phyloP scores from a whole-genome alignment of 305 asterid genomes.

The Rubia balearica region DNA sequence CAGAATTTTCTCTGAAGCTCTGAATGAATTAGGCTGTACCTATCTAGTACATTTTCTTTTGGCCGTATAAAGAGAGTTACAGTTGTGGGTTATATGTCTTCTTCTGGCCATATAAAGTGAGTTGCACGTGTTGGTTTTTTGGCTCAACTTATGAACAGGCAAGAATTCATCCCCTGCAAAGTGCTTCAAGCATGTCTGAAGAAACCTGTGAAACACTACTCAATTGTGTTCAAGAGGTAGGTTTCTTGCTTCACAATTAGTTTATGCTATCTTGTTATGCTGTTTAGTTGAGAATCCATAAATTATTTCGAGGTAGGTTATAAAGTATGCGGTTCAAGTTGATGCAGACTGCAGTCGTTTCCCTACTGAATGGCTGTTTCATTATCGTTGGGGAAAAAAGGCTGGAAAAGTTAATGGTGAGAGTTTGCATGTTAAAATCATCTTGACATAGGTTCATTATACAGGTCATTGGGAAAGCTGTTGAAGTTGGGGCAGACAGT shows the following conservation, averaged over 20 bases:
- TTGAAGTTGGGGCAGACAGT: slow-evolving; percentile 87
- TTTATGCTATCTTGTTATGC: slow-evolving; percentile 10
- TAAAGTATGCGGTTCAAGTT: slow-evolving; percentile 67
- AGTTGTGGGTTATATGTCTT: not conserved
- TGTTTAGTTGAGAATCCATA: slow-evolving; percentile 17
- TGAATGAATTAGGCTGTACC: not conserved
- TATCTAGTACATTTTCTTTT: not conserved
- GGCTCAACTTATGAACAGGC: slow-evolving; percentile 44
- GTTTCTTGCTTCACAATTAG: slow-evolving; percentile 18
- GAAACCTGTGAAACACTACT: slow-evolving; percentile 60
- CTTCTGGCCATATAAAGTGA: slow-evolving; percentile 9
- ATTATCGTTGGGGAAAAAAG: slow-evolving; percentile 93
- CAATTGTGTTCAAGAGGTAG: slow-evolving; percentile 79
- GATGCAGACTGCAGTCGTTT: slow-evolving; percentile 80
- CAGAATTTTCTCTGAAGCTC: not conserved
- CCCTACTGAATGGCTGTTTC: slow-evolving; percentile 92
- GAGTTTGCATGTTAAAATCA: slow-evolving; percentile 24
- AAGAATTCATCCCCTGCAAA: slow-evolving; percentile 77
- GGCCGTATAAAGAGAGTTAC: slow-evolving; percentile 7
- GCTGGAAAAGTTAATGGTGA: slow-evolving; percentile 87
- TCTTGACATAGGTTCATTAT: slow-evolving; percentile 41
- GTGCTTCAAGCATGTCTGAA: slow-evolving; percentile 66
- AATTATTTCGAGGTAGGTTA: slow-evolving; percentile 55
- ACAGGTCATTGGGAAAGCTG: slow-evolving; percentile 79
- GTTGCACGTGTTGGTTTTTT: not conserved